Conservation (phyloP, 1,284 basidiomycete genomes). For the Irpex sp. region DNA sequence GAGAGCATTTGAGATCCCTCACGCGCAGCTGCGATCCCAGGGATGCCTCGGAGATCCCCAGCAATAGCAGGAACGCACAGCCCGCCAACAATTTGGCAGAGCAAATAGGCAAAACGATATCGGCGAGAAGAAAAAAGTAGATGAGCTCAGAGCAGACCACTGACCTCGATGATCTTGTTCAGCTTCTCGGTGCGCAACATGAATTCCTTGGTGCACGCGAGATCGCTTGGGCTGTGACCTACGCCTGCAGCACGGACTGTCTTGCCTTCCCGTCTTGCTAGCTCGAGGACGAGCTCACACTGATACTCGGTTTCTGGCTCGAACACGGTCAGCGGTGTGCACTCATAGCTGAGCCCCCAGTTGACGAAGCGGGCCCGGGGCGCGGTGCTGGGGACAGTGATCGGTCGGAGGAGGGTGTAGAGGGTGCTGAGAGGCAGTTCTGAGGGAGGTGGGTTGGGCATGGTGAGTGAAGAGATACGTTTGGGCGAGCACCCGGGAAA, state of each 20-base stretch:
- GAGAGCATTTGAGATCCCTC: neutral
- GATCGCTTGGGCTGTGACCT: slow-evolving; percentile 91
- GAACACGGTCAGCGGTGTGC: slow-evolving; percentile 69
- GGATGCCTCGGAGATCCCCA: slow-evolving; percentile 25
- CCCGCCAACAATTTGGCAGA: neutral
- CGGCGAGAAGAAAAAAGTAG: slow-evolving; percentile 4
- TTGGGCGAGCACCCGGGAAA: slow-evolving; percentile 5
- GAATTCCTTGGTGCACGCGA: slow-evolving; percentile 84
- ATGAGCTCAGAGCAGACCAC: slow-evolving; percentile 28
- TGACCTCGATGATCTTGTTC: slow-evolving; percentile 69
- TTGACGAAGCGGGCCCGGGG: slow-evolving; percentile 54
- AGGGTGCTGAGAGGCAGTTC: slow-evolving; percentile 40
- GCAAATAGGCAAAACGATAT: slow-evolving; percentile 17
- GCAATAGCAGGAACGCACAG: slow-evolving; percentile 13
- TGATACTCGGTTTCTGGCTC: slow-evolving; percentile 73
- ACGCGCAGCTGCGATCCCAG: neutral
- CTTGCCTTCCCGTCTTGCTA: slow-evolving; percentile 73
- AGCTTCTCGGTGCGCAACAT: slow-evolving; percentile 78
- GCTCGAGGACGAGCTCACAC: slow-evolving; percentile 78
- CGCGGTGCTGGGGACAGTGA: slow-evolving; percentile 45
- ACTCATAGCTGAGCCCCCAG: slow-evolving; percentile 70
- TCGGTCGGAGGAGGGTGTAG: slow-evolving; percentile 45
- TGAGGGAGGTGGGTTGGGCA: slow-evolving; percentile 14
- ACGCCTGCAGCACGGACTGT: slow-evolving; percentile 83
- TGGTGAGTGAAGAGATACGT: slow-evolving; percentile 7